Conservation (phyloP, 495 filamentous ascomycete species). For the Podospora didyma region DNA sequence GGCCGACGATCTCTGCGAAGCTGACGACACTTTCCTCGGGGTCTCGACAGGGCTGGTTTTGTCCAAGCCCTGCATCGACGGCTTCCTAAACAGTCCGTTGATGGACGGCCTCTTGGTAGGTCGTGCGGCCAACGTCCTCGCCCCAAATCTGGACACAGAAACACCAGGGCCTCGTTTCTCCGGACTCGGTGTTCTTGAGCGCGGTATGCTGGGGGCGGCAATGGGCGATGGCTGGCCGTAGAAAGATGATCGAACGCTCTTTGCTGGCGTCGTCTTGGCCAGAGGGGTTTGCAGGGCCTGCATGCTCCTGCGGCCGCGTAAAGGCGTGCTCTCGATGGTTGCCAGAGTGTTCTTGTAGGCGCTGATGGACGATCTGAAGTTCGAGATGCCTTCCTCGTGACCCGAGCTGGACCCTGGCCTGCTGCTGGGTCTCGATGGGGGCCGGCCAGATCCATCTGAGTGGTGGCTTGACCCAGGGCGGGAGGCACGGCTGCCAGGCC, state of each 20-base stretch:
- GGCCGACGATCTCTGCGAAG: slow-evolving; percentile 43
- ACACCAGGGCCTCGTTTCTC: slow-evolving; percentile 28
- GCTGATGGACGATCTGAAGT: slow-evolving; percentile 28
- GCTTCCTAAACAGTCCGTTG: slow-evolving; percentile 51
- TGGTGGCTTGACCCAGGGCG: slow-evolving; percentile 43
- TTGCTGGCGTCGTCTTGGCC: slow-evolving; percentile 4
- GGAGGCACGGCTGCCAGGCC: slow-evolving; percentile 33
- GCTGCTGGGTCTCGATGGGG: slow-evolving; percentile 28
- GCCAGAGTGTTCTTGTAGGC: slow-evolving; percentile 33
- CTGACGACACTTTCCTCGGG: slow-evolving; percentile 35
- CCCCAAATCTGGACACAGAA: slow-evolving; percentile 36
- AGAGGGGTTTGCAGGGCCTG: slow-evolving; percentile 22
- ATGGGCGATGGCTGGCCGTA: slow-evolving; percentile 17
- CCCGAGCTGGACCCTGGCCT: slow-evolving; percentile 40
- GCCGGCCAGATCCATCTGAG: slow-evolving; percentile 33
- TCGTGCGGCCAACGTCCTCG: slow-evolving; percentile 46
- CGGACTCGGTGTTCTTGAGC: slow-evolving; percentile 40
- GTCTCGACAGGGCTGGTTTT: slow-evolving; percentile 29
- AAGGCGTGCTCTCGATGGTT: slow-evolving; percentile 32
- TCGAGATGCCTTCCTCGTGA: slow-evolving; percentile 23
- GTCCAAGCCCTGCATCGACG: slow-evolving; percentile 39
- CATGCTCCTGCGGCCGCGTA: slow-evolving; percentile 23
- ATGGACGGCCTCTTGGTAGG: slow-evolving; percentile 54
- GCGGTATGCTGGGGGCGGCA: slow-evolving; percentile 17
- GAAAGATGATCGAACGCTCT: slow-evolving; percentile 10